These are phyloP conservation scores for Cajanus cajan DNA, from an alignment of 306 rosid species.

Conservation along the genomic window DNA sequence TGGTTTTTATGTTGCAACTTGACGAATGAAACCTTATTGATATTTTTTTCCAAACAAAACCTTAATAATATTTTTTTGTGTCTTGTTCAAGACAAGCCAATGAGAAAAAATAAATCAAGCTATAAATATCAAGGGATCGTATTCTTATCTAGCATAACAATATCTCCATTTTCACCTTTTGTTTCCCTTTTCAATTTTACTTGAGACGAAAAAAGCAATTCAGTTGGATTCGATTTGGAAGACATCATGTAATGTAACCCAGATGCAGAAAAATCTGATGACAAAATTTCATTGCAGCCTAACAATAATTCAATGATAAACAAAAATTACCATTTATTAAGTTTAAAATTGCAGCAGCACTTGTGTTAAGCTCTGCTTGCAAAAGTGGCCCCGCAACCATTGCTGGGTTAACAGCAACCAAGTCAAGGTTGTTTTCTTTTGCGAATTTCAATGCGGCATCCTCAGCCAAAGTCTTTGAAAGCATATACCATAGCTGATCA, in stretches of 20 bases:
- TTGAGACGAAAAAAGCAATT: neutral
- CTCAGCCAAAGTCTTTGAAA: conserved; percentile 75
- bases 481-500: conserved; percentile 54
- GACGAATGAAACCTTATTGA: too few relatives aligned
- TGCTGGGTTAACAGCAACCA: conserved; percentile 62
- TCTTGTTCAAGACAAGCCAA: too few relatives aligned
- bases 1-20: too few relatives aligned
- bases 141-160: too few relatives aligned
- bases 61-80: too few relatives aligned
- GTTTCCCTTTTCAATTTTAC: neutral
- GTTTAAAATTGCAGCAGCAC: conserved; percentile 42
- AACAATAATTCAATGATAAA: neutral
- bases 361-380: conserved; percentile 59
- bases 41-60: too few relatives aligned
- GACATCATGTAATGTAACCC: neutral
- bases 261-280: neutral
- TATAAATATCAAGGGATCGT: too few relatives aligned
- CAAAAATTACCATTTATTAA: conserved; percentile 51
- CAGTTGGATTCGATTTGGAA: neutral
- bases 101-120: too few relatives aligned
- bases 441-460: conserved; percentile 70
- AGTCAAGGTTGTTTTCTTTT: conserved; percentile 61
- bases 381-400: conserved; percentile 68
- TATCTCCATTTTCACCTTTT: neutral
- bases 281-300: neutral